These are phyloP conservation scores for Ogataea saltuana DNA, from an alignment of 805 yeast species.

Conservation along the genomic window DNA sequence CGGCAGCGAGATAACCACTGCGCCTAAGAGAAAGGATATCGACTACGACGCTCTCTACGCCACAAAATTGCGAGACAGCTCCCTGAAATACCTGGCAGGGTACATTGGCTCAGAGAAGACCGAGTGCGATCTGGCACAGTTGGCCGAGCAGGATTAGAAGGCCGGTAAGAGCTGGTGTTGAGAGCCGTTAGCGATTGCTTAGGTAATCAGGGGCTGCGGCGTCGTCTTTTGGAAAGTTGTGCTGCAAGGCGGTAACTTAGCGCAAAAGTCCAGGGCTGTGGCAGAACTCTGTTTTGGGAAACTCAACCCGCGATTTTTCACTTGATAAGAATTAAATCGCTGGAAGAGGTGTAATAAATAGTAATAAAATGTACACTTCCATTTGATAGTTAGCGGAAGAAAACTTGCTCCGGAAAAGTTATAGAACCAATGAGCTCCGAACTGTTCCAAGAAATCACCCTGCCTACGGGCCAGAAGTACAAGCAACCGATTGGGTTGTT, in stretches of 20 bases:
- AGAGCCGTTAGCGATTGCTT: too few species aligned
- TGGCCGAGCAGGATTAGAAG: too few species aligned
- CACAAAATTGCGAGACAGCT: slow-evolving; percentile 33
- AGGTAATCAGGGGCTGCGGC: too few species aligned
- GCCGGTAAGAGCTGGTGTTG: too few species aligned
- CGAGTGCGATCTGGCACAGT: too few species aligned
- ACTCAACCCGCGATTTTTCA: slow-evolving; percentile 3
- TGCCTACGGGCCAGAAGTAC: slow-evolving; percentile 51
- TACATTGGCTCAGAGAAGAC: too few species aligned
- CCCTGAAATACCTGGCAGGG: slow-evolving; percentile 38
- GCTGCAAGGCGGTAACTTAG: too few species aligned
- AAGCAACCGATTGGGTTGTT: slow-evolving; percentile 64
- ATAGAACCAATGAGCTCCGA: neutral
- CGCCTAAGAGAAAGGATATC: slow-evolving; percentile 15
- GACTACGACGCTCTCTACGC: slow-evolving; percentile 30
- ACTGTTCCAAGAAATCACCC: slow-evolving; percentile 21
- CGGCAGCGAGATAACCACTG: neutral
- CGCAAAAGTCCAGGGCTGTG: too few species aligned
- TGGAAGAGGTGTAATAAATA: too few species aligned
- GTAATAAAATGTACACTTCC: neutral
- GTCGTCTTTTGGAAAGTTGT: too few species aligned
- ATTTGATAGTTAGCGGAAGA: neutral
- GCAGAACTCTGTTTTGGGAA: slow-evolving; percentile 1
- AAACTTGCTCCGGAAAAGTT: neutral
- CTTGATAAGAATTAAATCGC: neutral